Conservation (phyloP, 495 filamentous ascomycete species). For the Penicillium maclennaniae region DNA sequence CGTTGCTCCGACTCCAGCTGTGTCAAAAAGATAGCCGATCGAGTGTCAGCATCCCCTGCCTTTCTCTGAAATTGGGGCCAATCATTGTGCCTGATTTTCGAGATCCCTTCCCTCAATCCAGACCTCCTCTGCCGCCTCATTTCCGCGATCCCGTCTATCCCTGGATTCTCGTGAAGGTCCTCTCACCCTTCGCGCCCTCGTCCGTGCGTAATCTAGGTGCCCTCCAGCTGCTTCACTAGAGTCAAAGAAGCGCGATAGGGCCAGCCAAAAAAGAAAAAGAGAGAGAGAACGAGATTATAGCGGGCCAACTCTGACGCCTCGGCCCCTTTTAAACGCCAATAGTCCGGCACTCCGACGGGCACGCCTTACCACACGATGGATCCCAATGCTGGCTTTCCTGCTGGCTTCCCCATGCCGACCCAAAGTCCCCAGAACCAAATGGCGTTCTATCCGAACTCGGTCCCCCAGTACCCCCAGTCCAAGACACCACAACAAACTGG, state of each 20-base stretch:
- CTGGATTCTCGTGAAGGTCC: constrained; percentile 22
- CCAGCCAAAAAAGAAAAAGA: not conserved
- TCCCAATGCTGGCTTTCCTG: constrained; percentile 41
- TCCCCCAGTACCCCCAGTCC: constrained; percentile 38
- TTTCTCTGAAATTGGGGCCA: constrained; percentile 14
- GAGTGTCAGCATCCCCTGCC: constrained; percentile 18
- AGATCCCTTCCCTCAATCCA: constrained; percentile 9
- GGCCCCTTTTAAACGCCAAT: constrained; percentile 10
- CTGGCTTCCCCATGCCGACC: constrained; percentile 38
- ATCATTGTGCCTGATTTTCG: constrained; percentile 16
- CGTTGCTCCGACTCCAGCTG: constrained; percentile 18
- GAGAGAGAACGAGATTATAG: constrained; percentile 6
- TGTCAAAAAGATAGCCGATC: constrained; percentile 20
- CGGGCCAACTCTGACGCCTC: constrained; percentile 9
- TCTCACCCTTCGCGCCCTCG: constrained; percentile 3
- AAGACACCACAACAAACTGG: constrained; percentile 29
- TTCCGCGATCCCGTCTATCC: constrained; percentile 14
- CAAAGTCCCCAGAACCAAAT: constrained; percentile 38
- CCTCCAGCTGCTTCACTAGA: constrained; percentile 7
- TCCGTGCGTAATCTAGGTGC: constrained; percentile 19
- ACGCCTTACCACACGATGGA: constrained; percentile 36
- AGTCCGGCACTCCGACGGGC: constrained; percentile 11
- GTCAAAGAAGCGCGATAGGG: constrained; percentile 5
- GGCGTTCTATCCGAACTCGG: constrained; percentile 41
- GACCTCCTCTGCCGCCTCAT: constrained; percentile 2